phyloP scores from a whole-genome alignment of 768 basidiomycete species.

The Ephemerocybe angulata region DNA sequence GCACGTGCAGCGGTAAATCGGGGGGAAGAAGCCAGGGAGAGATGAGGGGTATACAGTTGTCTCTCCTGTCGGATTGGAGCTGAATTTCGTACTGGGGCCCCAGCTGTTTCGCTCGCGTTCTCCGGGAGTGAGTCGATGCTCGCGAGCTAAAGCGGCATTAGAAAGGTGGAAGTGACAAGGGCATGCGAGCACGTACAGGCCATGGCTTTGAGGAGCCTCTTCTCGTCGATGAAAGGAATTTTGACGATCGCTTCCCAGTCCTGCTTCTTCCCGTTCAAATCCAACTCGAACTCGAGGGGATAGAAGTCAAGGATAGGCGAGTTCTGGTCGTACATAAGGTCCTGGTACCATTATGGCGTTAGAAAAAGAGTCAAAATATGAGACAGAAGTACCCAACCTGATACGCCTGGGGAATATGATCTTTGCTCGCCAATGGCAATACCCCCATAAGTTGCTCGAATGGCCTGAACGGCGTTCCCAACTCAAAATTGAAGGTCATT shows the following conservation, averaged over 20 bases:
- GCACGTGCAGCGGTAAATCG: slow-evolving; percentile 76
- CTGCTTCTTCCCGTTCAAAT: slow-evolving; percentile 96
- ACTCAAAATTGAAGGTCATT: slow-evolving; percentile 81
- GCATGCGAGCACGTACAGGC: slow-evolving; percentile 50
- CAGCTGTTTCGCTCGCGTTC: slow-evolving; percentile 74
- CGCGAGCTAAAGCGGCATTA: slow-evolving; percentile 50
- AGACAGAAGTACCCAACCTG: slow-evolving; percentile 46
- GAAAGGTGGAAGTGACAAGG: neutral
- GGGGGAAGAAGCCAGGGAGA: slow-evolving; percentile 91
- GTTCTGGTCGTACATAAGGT: slow-evolving; percentile 80
- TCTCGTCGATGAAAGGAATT: slow-evolving; percentile 94
- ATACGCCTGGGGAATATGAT: slow-evolving; percentile 84
- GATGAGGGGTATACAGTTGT: slow-evolving; percentile 84
- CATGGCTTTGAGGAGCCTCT: slow-evolving; percentile 80
- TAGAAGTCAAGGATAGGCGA: slow-evolving; percentile 96
- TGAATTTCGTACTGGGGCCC: slow-evolving; percentile 80
- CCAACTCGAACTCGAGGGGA: slow-evolving; percentile 84
- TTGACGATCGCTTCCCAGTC: slow-evolving; percentile 99
- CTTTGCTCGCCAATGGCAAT: slow-evolving; percentile 84
- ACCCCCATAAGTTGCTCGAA: slow-evolving; percentile 99
- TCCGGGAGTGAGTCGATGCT: slow-evolving; percentile 70
- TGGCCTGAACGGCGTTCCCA: slow-evolving; percentile 87
- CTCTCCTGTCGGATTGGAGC: slow-evolving; percentile 57
- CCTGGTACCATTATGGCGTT: slow-evolving; percentile 46
- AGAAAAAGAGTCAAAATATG: neutral